phyloP scores from a whole-genome alignment of 768 basidiomycete genomes.

The Gloeopeniophorella convolvens region DNA sequence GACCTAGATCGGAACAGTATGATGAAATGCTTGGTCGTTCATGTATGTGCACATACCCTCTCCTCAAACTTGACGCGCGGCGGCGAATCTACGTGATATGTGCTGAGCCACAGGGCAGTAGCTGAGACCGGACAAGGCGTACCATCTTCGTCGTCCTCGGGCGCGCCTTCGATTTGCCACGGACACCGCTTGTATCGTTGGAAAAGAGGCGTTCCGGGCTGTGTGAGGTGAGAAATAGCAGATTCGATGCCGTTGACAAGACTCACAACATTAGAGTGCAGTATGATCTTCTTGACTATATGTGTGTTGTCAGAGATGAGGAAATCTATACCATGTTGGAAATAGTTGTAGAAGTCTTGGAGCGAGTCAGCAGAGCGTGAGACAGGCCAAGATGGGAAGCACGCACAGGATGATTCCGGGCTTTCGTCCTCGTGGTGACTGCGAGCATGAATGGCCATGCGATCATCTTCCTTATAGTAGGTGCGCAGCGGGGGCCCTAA shows the following conservation, averaged over 20 bases:
- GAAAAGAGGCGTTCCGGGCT: slow-evolving; percentile 88
- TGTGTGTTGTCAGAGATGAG: slow-evolving; percentile 68
- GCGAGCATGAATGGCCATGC: slow-evolving; percentile 77
- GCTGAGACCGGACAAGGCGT: slow-evolving; percentile 8
- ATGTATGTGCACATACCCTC: slow-evolving; percentile 37
- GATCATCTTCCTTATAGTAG: slow-evolving; percentile 84
- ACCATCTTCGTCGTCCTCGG: slow-evolving; percentile 85
- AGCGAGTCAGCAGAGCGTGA: slow-evolving; percentile 1
- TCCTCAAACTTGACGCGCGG: slow-evolving; percentile 69
- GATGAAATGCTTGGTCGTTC: background rate
- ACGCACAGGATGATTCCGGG: slow-evolving; percentile 45
- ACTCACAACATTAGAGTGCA: slow-evolving; percentile 83
- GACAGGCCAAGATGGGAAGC: background rate
- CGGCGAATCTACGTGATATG: slow-evolving; percentile 48
- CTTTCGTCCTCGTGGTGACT: slow-evolving; percentile 36
- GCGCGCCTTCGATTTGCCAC: slow-evolving; percentile 77
- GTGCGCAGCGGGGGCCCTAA: slow-evolving; percentile 71
- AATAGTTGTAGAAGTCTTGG: slow-evolving; percentile 88
- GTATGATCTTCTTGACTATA: slow-evolving; percentile 73
- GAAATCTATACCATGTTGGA: slow-evolving; percentile 86
- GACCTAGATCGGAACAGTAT: slow-evolving; percentile 39
- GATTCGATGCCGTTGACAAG: background rate
- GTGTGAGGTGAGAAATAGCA: background rate
- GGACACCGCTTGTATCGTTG: slow-evolving; percentile 89
- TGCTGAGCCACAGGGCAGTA: slow-evolving; percentile 4